Conservation (phyloP, 1,139 yeast species). For the Suhomyces maxii region DNA sequence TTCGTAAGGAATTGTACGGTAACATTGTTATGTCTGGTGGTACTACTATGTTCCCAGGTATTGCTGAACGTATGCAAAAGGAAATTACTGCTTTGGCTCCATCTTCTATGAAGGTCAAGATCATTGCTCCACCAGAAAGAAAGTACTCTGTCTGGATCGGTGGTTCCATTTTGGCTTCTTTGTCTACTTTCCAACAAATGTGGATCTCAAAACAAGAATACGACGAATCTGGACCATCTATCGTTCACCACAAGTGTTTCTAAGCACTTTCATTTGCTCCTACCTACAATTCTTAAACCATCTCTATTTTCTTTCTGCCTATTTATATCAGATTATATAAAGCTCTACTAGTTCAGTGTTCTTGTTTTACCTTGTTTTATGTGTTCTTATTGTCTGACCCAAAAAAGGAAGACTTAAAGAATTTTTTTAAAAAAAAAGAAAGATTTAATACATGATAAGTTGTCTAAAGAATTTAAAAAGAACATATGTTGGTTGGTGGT, state of each 20-base stretch:
- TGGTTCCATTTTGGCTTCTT: constrained; percentile 98
- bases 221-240: constrained; percentile 99
- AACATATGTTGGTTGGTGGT: neutral
- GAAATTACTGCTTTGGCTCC: constrained; percentile 99
- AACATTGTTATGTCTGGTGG: constrained; percentile 99
- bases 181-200: constrained; percentile 99
- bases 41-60: constrained; percentile 99
- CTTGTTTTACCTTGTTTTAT: constrained; percentile 10
- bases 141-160: constrained; percentile 99
- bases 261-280: constrained; percentile 41
- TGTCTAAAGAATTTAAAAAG: constrained; percentile 5
- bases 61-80: constrained; percentile 99
- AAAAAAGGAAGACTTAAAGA: constrained; percentile 1
- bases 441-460: constrained; percentile 11
- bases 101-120: constrained; percentile 99
- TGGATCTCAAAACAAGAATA: constrained; percentile 99
- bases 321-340: constrained; percentile 10
- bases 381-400: constrained; percentile 6
- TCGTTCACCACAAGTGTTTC: constrained; percentile 99
- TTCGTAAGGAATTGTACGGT: constrained; percentile 98
- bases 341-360: constrained; percentile 7
- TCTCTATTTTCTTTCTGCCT: constrained; percentile 9
- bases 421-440: constrained; percentile 2
- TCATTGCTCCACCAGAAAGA: constrained; percentile 99
- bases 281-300: constrained; percentile 9